These are phyloP conservation scores for Ramichloridium luteum DNA, from an alignment of 2,329 filamentous ascomycete genomes.

Conservation along the genomic window DNA sequence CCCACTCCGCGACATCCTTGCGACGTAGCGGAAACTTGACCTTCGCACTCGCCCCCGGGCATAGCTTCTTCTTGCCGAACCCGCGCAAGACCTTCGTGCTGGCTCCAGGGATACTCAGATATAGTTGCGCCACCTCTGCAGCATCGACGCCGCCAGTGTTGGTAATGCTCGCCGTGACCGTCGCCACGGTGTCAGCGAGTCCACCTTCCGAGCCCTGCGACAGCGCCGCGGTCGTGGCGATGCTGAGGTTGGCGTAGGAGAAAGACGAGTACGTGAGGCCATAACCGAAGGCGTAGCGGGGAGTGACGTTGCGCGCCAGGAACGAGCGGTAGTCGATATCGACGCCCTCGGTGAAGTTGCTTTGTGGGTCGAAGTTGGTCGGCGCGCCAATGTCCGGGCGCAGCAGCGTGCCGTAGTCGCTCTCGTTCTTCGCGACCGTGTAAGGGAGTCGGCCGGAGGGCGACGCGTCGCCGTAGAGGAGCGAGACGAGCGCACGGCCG, in stretches of 20 bases:
- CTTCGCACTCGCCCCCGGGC: slow-evolving; percentile 11
- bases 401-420: slow-evolving; percentile 18
- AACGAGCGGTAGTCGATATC: slow-evolving; percentile 35
- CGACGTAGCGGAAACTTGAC: slow-evolving; percentile 12
- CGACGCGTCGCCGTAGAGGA: slow-evolving; percentile 20
- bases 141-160: slow-evolving; percentile 48
- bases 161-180: slow-evolving; percentile 43
- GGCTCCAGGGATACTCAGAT: slow-evolving; percentile 26
- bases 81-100: slow-evolving; percentile 22
- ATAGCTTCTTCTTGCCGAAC: slow-evolving; percentile 29
- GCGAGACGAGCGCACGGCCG: slow-evolving; percentile 16
- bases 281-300: slow-evolving; percentile 32
- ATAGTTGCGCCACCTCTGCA: slow-evolving; percentile 46
- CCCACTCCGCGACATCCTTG: slow-evolving; percentile 16
- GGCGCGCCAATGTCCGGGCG: slow-evolving; percentile 20
- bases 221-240: slow-evolving; percentile 36
- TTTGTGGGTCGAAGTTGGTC: slow-evolving; percentile 29
- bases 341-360: slow-evolving; percentile 28
- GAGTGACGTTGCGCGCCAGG: slow-evolving; percentile 28
- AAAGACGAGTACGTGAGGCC: slow-evolving; percentile 35
- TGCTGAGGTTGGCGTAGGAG: slow-evolving; percentile 22
- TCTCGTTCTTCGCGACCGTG: slow-evolving; percentile 20
- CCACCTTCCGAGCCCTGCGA: slow-evolving; percentile 41
- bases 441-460: slow-evolving; percentile 21
- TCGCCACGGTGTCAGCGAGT: slow-evolving; percentile 51